phyloP scores from a whole-genome alignment of 306 rosid species.

The Clitoria ternatea region DNA sequence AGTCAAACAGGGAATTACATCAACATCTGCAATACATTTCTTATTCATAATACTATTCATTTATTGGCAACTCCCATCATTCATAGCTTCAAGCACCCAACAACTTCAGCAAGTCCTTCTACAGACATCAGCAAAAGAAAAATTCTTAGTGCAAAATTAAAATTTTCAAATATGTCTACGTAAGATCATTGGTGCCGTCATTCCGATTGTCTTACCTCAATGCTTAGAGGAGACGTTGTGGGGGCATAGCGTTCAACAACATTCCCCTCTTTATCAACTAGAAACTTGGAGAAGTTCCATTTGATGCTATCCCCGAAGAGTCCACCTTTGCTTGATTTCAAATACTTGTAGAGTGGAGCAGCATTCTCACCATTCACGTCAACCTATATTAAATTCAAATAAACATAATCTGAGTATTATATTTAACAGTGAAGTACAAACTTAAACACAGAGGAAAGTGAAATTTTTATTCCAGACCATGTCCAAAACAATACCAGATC shows the following conservation, averaged over 20 bases:
- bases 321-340: conserved; percentile 92
- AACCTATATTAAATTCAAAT: conserved; percentile 40
- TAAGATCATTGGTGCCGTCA: not conserved
- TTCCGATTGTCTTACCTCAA: conserved; percentile 54
- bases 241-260: conserved; percentile 96
- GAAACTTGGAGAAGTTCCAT: conserved; percentile 96
- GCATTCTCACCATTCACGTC: conserved; percentile 77
- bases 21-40: conserved; percentile 17
- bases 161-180: not conserved
- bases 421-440: not conserved
- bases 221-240: conserved; percentile 89
- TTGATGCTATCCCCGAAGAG: conserved; percentile 76
- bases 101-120: conserved; percentile 58
- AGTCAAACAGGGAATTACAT: conserved; percentile 3
- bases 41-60: conserved; percentile 35
- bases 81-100: conserved; percentile 32
- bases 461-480: not conserved
- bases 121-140: conserved; percentile 27
- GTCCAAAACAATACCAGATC: not conserved
- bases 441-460: not conserved
- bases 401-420: not conserved
- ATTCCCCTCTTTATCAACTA: conserved; percentile 82
- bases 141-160: not conserved
- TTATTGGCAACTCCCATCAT: not conserved
- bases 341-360: conserved; percentile 74